Conservation (phyloP, 305 asterid species). For the Coffea humblotiana region DNA sequence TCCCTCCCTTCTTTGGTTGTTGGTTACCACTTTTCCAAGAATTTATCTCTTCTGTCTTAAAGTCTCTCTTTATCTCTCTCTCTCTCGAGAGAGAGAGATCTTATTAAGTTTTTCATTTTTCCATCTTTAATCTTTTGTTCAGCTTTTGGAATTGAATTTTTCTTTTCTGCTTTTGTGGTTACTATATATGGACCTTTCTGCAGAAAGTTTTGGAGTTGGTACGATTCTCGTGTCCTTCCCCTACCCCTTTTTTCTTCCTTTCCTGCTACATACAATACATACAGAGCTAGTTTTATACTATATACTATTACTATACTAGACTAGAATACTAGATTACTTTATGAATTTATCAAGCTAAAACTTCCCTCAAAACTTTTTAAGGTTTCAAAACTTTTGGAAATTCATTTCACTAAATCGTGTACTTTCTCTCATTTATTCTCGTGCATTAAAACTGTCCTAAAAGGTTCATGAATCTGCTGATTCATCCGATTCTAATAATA, state of each 20-base stretch:
- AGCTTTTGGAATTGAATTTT: constrained; percentile 18
- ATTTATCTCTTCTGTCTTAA: too few relatives aligned
- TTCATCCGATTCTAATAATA: constrained; percentile 1
- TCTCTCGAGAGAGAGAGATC: too few relatives aligned
- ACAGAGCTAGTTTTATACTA: background rate
- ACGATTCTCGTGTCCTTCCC: constrained; percentile 33
- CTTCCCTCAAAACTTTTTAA: constrained; percentile 20
- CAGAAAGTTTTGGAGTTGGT: constrained; percentile 20
- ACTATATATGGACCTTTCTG: constrained; percentile 17
- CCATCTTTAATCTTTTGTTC: background rate
- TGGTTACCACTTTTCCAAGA: too few relatives aligned
- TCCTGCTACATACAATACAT: too few relatives aligned
- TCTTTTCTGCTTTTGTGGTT: background rate
- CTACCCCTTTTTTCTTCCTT: background rate
- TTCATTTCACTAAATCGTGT: background rate
- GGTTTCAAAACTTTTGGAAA: background rate
- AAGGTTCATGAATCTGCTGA: constrained; percentile 14
- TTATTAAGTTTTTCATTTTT: too few relatives aligned
- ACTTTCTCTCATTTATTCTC: background rate
- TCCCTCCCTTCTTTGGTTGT: too few relatives aligned
- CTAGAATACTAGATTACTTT: background rate
- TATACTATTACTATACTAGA: background rate
- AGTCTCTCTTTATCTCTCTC: too few relatives aligned
- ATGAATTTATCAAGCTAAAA: background rate
- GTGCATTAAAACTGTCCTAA: constrained; percentile 10